Base-by-base conservation (phyloP, 345 rosid species). In the Odontarrhena argentea region DNA sequence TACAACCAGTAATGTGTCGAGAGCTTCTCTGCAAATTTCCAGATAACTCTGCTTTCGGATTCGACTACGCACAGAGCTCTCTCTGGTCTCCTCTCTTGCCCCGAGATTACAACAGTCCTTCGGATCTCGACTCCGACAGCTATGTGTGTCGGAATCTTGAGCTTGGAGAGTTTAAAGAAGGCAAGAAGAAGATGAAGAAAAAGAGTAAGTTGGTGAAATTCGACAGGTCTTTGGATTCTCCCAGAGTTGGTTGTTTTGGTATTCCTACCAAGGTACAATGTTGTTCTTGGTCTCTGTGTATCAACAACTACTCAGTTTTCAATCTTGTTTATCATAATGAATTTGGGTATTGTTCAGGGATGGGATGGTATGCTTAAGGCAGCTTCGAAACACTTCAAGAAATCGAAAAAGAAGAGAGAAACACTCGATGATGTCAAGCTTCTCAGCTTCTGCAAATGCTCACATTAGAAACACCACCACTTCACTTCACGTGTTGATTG, bases 81-180 rank as follows among this genome's bases (percentile, higher is more conserved):
- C 76, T 92, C 40, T 92, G 98, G 98, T 92, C 98, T 65, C 96
- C 98, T 45, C 73, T 92, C 30, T 74, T 89, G 44, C 95, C 86
- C 37, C 84, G 89, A 15, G 22, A 67, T 13, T 79, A 86, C 80
- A 57, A 59, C 0, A 68, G 53, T 48, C 79, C 84, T 38, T 30
- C 78, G 25, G 86, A 81, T 49, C 68, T 81, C 0, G 87, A 74
- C 76, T 3, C 87, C 76, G 6, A 71, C 51, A 61, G 66, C 67
- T 72, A 71, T 78, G 36, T 66, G 51, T 73, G 71, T 66, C 61
- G 76, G 62, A 70, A 66, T 3, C 79, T 63, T 43, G 83, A 74
- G 34, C 70, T 80, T 34, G 79, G 72, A 2, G 73, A 65, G 9
- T 74, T 74, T 43, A 55, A 55, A 48, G 77, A 58, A 37, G 12